These are phyloP conservation scores for Lathyrus aphaca DNA, from an alignment of 306 rosid genomes.

Conservation along the genomic window DNA sequence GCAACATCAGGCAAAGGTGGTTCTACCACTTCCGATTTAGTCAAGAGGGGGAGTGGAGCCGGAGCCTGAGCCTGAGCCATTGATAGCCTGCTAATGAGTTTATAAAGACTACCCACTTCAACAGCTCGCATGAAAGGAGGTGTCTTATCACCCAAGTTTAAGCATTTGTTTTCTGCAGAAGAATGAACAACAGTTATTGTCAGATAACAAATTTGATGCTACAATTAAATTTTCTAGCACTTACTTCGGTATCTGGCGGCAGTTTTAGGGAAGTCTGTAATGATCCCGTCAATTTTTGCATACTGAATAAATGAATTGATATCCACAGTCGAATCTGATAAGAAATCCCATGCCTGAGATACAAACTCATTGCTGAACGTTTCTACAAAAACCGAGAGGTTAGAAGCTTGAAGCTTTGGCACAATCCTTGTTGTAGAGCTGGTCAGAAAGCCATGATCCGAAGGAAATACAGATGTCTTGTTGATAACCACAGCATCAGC, in stretches of 20 bases:
- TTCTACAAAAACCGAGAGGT: conserved; percentile 68
- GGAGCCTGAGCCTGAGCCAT: conserved; percentile 67
- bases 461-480: conserved; percentile 58
- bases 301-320: conserved; percentile 62
- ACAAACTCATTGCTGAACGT: conserved; percentile 81
- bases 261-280: conserved; percentile 82
- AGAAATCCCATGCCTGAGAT: conserved; percentile 87
- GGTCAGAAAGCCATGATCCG: conserved; percentile 1
- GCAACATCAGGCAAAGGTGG: conserved; percentile 65
- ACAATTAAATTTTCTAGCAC: conserved; percentile 18
- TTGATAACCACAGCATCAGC: conserved; percentile 69
- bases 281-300: conserved; percentile 55
- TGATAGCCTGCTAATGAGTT: background rate
- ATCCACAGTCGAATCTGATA: conserved; percentile 80
- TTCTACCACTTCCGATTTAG: conserved; percentile 54
- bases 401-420: conserved; percentile 45
- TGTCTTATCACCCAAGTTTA: conserved; percentile 1
- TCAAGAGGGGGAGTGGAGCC: conserved; percentile 62
- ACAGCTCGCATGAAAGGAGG: conserved; percentile 64
- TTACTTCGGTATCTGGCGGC: conserved; percentile 86
- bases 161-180: conserved; percentile 69
- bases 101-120: conserved; percentile 45
- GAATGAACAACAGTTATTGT: background rate
- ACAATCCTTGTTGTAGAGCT: conserved; percentile 48
- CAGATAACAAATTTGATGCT: background rate